phyloP scores from a whole-genome alignment of 345 rosid genomes.

The Hibiscus syriacus region DNA sequence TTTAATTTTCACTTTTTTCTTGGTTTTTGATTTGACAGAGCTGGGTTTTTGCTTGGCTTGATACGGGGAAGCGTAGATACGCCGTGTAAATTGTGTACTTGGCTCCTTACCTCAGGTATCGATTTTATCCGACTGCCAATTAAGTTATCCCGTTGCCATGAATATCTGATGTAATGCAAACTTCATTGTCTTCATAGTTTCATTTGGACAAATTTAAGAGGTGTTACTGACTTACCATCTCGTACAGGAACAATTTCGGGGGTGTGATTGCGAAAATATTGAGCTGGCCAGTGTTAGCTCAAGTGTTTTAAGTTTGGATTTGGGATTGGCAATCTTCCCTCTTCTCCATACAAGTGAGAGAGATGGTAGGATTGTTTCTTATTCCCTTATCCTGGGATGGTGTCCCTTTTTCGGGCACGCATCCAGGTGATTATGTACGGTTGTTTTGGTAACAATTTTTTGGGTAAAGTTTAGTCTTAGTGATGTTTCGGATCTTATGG shows the following conservation, averaged over 20 bases:
- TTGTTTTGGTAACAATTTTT: neutral
- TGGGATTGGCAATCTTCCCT: neutral
- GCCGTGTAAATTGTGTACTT: slow-evolving; percentile 66
- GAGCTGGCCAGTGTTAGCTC: neutral
- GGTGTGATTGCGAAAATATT: neutral
- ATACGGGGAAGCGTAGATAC: slow-evolving; percentile 76
- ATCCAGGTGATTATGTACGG: neutral
- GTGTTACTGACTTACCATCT: neutral
- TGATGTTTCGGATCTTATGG: neutral
- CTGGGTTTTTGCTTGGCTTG: slow-evolving; percentile 99
- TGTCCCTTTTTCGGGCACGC: neutral
- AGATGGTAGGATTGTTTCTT: neutral
- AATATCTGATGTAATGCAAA: neutral
- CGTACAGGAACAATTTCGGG: neutral
- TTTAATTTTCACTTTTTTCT: neutral
- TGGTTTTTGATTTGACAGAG: slow-evolving; percentile 34
- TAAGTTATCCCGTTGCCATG: neutral
- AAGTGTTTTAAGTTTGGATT: neutral
- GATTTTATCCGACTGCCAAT: neutral
- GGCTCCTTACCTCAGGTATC: slow-evolving; percentile 76
- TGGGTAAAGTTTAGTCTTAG: neutral
- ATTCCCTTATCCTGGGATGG: neutral
- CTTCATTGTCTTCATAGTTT: neutral
- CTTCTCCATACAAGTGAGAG: neutral
- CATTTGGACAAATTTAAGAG: neutral